Percentiles rank a stretch among this genome's conserved stretches.
These are phyloP conservation scores for Mallotus repandus DNA, from an alignment of 441 rosid genomes.

Conservation along the genomic window DNA sequence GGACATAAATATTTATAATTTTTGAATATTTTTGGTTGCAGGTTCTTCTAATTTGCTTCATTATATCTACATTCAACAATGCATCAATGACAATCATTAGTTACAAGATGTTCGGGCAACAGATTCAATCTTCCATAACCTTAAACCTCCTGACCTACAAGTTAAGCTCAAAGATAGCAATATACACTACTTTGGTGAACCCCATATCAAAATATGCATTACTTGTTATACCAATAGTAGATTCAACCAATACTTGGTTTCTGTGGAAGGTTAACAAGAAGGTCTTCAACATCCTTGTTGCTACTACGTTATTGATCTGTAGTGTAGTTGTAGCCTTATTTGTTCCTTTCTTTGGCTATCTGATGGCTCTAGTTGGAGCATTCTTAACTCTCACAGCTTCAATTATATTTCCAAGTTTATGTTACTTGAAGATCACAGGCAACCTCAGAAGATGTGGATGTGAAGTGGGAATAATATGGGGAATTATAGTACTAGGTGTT, in stretches of 20 bases:
- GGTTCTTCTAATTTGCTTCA: conserved; percentile 75
- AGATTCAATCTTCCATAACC: conserved; percentile 71
- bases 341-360: conserved; percentile 68
- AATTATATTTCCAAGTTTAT: conserved; percentile 62
- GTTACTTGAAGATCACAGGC: conserved; percentile 80
- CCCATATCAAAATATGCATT: conserved; percentile 83
- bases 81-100: conserved; percentile 84
- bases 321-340: conserved; percentile 59
- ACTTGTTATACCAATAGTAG: conserved; percentile 76
- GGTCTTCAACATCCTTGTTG: conserved; percentile 34
- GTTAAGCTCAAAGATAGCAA: conserved; percentile 58
- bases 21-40: conserved; percentile 22
- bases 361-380: conserved; percentile 91
- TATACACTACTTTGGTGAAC: conserved; percentile 22
- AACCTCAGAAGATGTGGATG: conserved; percentile 37
- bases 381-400: conserved; percentile 70
- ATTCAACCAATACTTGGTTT: conserved; percentile 44
- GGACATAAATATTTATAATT: too few species aligned
- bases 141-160: conserved; percentile 61
- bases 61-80: conserved; percentile 57
- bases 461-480: conserved; percentile 39
- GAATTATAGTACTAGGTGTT: conserved; percentile 41
- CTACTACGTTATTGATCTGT: conserved; percentile 52
- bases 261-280: conserved; percentile 40
- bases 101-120: conserved; percentile 76